Percentiles rank a stretch among this genome's conserved stretches.
Conservation (phyloP, 2,329 filamentous ascomycete genomes). For the Cytospora schulzeri region DNA sequence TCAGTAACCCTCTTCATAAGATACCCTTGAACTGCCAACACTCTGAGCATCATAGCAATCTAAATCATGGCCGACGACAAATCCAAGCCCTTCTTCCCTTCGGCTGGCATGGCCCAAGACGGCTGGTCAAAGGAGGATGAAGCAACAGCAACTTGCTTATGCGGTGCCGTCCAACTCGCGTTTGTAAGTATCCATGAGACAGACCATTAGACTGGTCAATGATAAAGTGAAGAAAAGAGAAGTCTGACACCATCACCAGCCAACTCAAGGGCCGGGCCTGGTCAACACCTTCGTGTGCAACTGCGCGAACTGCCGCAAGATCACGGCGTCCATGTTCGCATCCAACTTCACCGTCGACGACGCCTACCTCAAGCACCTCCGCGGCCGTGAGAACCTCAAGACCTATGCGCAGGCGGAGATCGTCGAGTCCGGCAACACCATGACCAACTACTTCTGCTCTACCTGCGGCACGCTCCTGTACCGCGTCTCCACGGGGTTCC, state of each 20-base stretch:
- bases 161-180: conserved; percentile 55
- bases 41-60: no score
- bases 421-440: conserved; percentile 48
- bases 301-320: conserved; percentile 63
- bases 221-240: background rate
- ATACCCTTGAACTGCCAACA: background rate
- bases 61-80: conserved; percentile 30
- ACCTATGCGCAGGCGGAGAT: conserved; percentile 50
- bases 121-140: conserved; percentile 48
- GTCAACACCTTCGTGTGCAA: conserved; percentile 59
- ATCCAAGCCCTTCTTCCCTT: conserved; percentile 41
- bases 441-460: conserved; percentile 65
- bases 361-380: conserved; percentile 48
- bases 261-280: conserved; percentile 48
- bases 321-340: conserved; percentile 64
- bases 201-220: no score
- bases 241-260: conserved; percentile 36
- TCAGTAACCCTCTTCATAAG: background rate
- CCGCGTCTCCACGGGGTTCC: conserved; percentile 47
- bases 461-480: conserved; percentile 65
- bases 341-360: conserved; percentile 58
- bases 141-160: conserved; percentile 62
- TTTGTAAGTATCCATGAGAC: conserved; percentile 49
- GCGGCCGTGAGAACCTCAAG: conserved; percentile 54
- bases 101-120: conserved; percentile 41